These are phyloP conservation scores for Phaeoacremonium minimum DNA, from an alignment of 2,329 filamentous ascomycete species.

Conservation along the genomic window DNA sequence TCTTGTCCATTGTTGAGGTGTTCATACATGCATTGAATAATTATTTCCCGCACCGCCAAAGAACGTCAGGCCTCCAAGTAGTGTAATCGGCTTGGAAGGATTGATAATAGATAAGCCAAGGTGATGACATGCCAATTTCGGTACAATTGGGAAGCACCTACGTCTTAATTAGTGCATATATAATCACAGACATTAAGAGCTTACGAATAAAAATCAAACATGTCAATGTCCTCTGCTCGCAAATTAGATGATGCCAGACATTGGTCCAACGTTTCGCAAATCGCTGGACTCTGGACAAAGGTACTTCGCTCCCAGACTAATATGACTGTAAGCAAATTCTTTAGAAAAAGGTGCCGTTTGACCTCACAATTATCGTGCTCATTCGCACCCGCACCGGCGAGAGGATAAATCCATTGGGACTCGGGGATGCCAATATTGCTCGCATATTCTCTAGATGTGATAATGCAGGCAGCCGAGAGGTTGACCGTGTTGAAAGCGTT, in stretches of 20 bases:
- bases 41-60: conserved; percentile 70
- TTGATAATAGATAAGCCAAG: conserved; percentile 45
- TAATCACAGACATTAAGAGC: conserved; percentile 8
- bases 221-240: conserved; percentile 46
- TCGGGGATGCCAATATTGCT: conserved; percentile 47
- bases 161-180: neutral
- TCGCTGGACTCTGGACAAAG: conserved; percentile 53
- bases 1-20: neutral
- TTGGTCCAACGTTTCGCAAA: conserved; percentile 52
- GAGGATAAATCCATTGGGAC: conserved; percentile 57
- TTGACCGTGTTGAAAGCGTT: conserved; percentile 70
- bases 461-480: conserved; percentile 53
- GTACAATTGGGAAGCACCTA: conserved; percentile 68
- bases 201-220: conserved; percentile 61
- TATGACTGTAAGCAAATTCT: neutral
- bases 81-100: conserved; percentile 47
- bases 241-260: conserved; percentile 44
- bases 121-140: conserved; percentile 60
- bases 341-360: too few relatives aligned
- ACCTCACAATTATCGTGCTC: conserved; percentile 50
- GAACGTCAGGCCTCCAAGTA: conserved; percentile 62
- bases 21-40: conserved; percentile 61
- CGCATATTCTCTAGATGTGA: conserved; percentile 55
- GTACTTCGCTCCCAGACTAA: conserved; percentile 59
- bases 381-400: conserved; percentile 59